phyloP scores from a whole-genome alignment of 2,329 filamentous ascomycete genomes.

The Moelleriella libera region DNA sequence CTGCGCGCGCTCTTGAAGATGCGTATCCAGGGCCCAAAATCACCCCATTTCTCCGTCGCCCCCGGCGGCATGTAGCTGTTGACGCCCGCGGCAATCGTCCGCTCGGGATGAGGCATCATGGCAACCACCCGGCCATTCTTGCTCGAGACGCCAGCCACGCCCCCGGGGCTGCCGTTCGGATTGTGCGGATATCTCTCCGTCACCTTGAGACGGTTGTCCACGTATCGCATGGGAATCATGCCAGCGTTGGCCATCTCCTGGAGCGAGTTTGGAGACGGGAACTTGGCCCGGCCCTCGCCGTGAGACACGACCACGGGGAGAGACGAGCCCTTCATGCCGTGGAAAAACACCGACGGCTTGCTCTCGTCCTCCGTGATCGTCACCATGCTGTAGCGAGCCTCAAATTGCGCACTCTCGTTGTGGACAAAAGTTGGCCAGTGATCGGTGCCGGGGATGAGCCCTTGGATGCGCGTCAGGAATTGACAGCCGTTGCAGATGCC shows the following conservation, averaged over 20 bases:
- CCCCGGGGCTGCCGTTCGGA: slow-evolving; percentile 67
- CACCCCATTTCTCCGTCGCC: slow-evolving; percentile 54
- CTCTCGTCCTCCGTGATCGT: slow-evolving; percentile 50
- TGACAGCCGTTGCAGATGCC: slow-evolving; percentile 98
- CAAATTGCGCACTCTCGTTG: slow-evolving; percentile 80
- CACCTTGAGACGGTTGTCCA: slow-evolving; percentile 62
- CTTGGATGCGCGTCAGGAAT: slow-evolving; percentile 68
- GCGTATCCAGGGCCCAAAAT: slow-evolving; percentile 72
- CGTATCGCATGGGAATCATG: slow-evolving; percentile 66
- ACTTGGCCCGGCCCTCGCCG: slow-evolving; percentile 74
- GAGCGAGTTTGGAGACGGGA: slow-evolving; percentile 38
- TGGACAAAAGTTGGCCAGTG: slow-evolving; percentile 78
- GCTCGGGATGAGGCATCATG: slow-evolving; percentile 88
- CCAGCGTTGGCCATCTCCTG: slow-evolving; percentile 47
- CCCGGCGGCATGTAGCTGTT: slow-evolving; percentile 55
- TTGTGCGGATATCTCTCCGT: slow-evolving; percentile 84
- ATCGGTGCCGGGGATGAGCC: slow-evolving; percentile 71
- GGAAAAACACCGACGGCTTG: slow-evolving; percentile 65
- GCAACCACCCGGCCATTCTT: slow-evolving; percentile 69
- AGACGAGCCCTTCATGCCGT: slow-evolving; percentile 71
- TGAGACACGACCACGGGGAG: slow-evolving; percentile 83
- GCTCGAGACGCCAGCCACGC: slow-evolving; percentile 68
- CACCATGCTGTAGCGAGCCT: slow-evolving; percentile 74
- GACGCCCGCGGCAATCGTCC: slow-evolving; percentile 70
- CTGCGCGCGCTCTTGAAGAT: slow-evolving; percentile 78